Evolutionary conservation across 2,329 filamentous ascomycete species (phyloP).

Genomic region (Phaeoacremonium minimum): DNA sequence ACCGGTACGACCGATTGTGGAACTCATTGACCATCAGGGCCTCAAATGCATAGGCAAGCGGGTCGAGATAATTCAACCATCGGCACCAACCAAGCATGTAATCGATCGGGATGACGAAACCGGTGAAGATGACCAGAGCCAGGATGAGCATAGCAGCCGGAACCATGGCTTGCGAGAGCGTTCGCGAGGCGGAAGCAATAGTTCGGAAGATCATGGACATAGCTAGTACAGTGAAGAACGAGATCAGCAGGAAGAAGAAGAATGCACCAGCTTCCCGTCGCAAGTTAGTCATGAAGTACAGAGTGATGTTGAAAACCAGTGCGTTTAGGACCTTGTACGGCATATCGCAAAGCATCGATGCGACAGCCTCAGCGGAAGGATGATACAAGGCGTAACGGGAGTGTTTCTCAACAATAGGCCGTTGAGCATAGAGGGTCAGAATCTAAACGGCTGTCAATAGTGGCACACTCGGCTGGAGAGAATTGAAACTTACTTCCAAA

Average conservation of each 20-base stretch:
- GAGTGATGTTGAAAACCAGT: constrained; percentile 70
- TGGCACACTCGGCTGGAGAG: constrained; percentile 9
- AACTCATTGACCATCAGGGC: constrained; percentile 83
- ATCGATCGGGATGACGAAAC: constrained; percentile 59
- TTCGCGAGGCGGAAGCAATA: constrained; percentile 72
- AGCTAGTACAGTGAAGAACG: constrained; percentile 65
- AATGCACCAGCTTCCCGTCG: constrained; percentile 70
- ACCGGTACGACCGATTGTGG: constrained; percentile 54
- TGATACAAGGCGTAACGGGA: constrained; percentile 83
- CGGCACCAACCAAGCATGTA: constrained; percentile 78
- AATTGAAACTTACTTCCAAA: constrained; percentile 53
- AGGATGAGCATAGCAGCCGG: constrained; percentile 59
- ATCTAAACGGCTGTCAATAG: constrained; percentile 44
- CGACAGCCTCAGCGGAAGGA: constrained; percentile 80
- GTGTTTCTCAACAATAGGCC: constrained; percentile 90
- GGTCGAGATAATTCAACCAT: constrained; percentile 81
- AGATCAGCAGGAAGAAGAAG: constrained; percentile 81
- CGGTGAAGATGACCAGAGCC: constrained; percentile 65
- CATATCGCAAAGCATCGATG: constrained; percentile 81
- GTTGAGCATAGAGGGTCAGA: constrained; percentile 79
- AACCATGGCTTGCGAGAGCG: constrained; percentile 60
- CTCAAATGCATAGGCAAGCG: constrained; percentile 77
- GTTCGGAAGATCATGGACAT: constrained; percentile 88
- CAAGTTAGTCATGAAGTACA: constrained; percentile 88
- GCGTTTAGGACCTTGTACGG: constrained; percentile 77